Base-by-base conservation (phyloP, 2,329 filamentous ascomycete genomes). In the Phyllosticta paracitricarpa region DNA sequence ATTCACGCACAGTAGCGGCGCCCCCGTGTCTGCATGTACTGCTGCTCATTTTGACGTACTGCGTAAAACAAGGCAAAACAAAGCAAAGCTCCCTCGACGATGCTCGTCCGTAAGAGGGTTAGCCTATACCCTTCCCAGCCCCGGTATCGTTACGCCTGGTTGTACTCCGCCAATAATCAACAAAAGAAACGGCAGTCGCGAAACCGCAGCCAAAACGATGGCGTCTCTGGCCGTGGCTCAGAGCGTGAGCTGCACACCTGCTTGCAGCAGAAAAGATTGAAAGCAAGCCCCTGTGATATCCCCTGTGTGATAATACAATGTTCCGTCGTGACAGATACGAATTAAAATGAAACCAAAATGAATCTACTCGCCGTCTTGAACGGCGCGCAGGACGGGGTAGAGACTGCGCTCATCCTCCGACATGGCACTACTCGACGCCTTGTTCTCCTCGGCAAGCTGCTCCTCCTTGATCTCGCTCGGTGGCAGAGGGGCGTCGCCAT, bases 341-440 rank as follows among this genome's bases (percentile, higher is more conserved):
- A 40, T 14, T 14, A 17, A 4, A 40, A 40, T 4, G 33, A 10
- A 12, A 40, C 10, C 10, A 17, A 17, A 40, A 40, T 12, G 14
- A 10, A 40, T 17, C n/a, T 73, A 74, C 59, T 74, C 72, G 22
- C 71, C 70, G 64, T 75, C 73, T 65, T 72, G 73, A 19, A 75
- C 73, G 53, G 73, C 74, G 35, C 72, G 69, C 57, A 76, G 66
- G 26, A 76, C 73, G 4, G 74, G 74, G 62, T 76, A 76, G 5
- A 76, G 64, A 61, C 70, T 75, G 57, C 73, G 70, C 33, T 69
- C 73, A 61, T 75, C 74, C 54, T 74, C 73, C 54, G 68, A 72
- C 66, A 72, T 69, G 35, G 57, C 22, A 10, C 66, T 67, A 28
- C 67, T 68, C 56, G 70, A 68, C 19, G 68, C 22, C 58, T 63